Evolutionary conservation across 2,329 filamentous ascomycete species (phyloP).

Genomic region (Leptographium wingfieldii): DNA sequence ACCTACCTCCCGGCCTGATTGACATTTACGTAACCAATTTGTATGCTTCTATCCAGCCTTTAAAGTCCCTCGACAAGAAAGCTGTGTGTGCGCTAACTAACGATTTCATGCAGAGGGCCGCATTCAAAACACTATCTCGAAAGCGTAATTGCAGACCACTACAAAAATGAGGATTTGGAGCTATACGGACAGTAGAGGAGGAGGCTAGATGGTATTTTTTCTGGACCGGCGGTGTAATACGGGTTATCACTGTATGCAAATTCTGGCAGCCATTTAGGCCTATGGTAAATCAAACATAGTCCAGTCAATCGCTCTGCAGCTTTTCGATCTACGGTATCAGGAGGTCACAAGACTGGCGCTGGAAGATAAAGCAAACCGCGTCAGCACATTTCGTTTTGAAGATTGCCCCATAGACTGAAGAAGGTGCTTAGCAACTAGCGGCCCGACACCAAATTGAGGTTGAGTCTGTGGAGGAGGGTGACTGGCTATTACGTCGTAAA

Average conservation of each 20-base stretch:
- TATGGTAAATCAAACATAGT: no score
- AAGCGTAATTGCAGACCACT: constrained; percentile 18
- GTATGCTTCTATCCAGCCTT: constrained; percentile 14
- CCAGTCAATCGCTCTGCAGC: no score
- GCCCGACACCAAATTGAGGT: neutral
- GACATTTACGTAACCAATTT: constrained; percentile 80
- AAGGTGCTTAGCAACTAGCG: neutral
- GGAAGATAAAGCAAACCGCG: neutral
- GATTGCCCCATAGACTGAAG: neutral
- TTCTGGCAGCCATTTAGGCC: neutral
- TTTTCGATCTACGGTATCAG: no score
- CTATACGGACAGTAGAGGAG: neutral
- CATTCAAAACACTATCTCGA: constrained; percentile 19
- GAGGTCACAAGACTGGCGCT: neutral
- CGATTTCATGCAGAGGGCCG: constrained; percentile 14
- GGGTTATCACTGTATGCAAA: neutral
- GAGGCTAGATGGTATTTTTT: neutral
- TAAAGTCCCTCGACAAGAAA: no score
- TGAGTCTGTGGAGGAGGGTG: neutral
- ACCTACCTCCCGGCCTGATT: constrained; percentile 63
- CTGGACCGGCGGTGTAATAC: neutral
- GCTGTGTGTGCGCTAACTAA: constrained; percentile 27
- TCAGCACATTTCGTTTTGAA: neutral
- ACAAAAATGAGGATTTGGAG: constrained; percentile 15
- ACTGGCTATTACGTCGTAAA: neutral